phyloP scores from a whole-genome alignment of 352 stramenopile genomes.

The Phytophthora melonis region DNA sequence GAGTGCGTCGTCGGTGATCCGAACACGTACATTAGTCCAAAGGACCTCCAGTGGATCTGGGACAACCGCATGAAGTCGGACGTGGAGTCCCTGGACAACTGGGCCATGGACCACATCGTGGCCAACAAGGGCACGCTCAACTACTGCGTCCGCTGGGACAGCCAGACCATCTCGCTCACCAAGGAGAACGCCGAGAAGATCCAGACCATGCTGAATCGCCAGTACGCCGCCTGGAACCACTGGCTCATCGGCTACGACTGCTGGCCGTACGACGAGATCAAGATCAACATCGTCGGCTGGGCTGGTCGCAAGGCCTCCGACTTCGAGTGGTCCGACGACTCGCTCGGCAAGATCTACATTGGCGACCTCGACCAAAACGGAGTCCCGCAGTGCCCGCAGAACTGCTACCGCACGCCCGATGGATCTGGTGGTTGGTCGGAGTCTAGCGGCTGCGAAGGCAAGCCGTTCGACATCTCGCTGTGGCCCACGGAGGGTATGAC shows the following conservation, averaged over 20 bases:
- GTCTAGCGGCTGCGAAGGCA: too few relatives aligned
- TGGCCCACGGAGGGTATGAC: not conserved
- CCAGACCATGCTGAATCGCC: constrained; percentile 43
- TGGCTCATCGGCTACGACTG: constrained; percentile 37
- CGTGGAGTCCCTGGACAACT: constrained; percentile 13
- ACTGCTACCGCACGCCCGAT: constrained; percentile 36
- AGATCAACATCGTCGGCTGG: constrained; percentile 33
- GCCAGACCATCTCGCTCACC: constrained; percentile 34
- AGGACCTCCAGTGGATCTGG: constrained; percentile 33
- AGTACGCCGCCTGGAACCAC: constrained; percentile 35
- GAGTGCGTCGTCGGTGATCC: constrained; percentile 32
- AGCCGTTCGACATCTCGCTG: too few relatives aligned
- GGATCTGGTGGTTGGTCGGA: constrained; percentile 6
- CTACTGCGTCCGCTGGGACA: constrained; percentile 59
- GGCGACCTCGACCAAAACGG: constrained; percentile 36
- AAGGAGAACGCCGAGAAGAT: constrained; percentile 49
- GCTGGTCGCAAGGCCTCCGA: constrained; percentile 23
- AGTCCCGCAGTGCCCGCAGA: constrained; percentile 29
- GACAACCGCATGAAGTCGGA: constrained; percentile 23
- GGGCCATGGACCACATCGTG: constrained; percentile 45
- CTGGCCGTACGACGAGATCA: constrained; percentile 38
- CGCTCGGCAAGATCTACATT: constrained; percentile 39
- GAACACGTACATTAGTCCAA: constrained; percentile 24
- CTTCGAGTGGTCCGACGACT: constrained; percentile 46
- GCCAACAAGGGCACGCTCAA: constrained; percentile 40